Percentiles rank a stretch among this genome's conserved stretches.
These are phyloP conservation scores for Saccharum spontaneum DNA, from an alignment of 176 grass and related monocot species.

Conservation along the genomic window DNA sequence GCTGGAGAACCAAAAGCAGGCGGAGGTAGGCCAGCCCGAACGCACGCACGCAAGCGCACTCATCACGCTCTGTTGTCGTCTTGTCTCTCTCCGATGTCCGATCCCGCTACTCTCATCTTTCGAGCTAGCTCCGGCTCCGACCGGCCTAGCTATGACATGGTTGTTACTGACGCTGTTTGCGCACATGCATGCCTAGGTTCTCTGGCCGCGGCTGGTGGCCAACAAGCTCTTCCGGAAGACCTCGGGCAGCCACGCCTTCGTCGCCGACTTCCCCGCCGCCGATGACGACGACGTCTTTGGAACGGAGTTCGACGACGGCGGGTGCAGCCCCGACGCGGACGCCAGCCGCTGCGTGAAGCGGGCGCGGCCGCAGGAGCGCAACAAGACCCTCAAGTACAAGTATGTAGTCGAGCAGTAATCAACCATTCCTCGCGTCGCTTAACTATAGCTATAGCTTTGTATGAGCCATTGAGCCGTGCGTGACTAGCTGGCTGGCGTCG, in stretches of 20 bases:
- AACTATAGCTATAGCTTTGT: no score
- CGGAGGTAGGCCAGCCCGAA: slow-evolving; percentile 54
- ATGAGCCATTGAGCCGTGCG: not conserved
- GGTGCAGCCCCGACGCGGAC: slow-evolving; percentile 44
- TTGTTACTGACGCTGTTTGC: not conserved
- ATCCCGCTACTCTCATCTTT: not conserved
- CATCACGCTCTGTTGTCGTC: not conserved
- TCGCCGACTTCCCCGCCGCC: slow-evolving; percentile 59
- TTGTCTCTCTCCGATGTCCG: not conserved
- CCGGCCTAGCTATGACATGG: not conserved
- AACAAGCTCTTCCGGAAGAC: slow-evolving; percentile 81
- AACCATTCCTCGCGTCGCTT: no score
- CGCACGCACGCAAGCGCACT: not conserved
- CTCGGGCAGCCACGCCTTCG: slow-evolving; percentile 61
- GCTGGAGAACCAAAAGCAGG: slow-evolving; percentile 65
- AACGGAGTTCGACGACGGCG: slow-evolving; percentile 35
- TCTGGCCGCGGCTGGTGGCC: slow-evolving; percentile 82
- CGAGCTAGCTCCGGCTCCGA: slow-evolving; percentile 16
- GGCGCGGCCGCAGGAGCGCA: slow-evolving; percentile 26
- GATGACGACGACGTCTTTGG: not conserved
- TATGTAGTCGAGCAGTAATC: slow-evolving; percentile 15
- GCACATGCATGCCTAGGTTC: slow-evolving; percentile 49
- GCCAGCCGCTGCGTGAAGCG: slow-evolving; percentile 41
- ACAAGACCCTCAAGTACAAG: slow-evolving; percentile 68
- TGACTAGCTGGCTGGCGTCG: not conserved